These are phyloP conservation scores for Schizophyllum amplum DNA, from an alignment of 1,284 basidiomycete species.

Conservation along the genomic window DNA sequence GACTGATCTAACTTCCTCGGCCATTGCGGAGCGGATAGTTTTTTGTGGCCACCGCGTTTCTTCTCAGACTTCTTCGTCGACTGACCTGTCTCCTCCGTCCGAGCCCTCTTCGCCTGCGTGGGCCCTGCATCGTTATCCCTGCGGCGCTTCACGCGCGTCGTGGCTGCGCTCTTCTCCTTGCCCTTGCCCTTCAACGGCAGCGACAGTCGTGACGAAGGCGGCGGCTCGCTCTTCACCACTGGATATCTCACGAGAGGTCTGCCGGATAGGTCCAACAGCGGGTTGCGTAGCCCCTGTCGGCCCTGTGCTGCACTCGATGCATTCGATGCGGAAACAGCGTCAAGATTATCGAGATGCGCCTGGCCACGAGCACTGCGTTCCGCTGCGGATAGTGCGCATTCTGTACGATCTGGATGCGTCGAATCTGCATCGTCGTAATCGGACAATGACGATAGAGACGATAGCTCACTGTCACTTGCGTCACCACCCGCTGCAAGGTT, in stretches of 20 bases:
- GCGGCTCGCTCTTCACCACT: too few species aligned
- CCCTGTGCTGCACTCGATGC: too few species aligned
- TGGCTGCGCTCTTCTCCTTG: neutral
- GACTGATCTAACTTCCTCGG: neutral
- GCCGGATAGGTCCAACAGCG: too few species aligned
- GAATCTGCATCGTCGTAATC: neutral
- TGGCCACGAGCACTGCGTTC: too few species aligned
- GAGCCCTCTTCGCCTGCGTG: neutral
- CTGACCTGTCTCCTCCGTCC: neutral
- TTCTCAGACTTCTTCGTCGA: neutral
- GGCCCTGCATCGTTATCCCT: neutral
- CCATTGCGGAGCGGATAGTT: neutral
- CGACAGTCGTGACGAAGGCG: neutral
- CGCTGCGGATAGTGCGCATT: neutral
- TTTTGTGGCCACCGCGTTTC: neutral
- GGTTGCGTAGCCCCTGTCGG: too few species aligned
- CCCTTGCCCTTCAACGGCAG: neutral
- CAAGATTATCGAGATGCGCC: too few species aligned
- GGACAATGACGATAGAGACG: neutral
- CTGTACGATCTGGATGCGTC: too few species aligned
- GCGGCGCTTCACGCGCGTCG: neutral
- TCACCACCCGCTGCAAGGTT: neutral
- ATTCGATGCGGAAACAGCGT: too few species aligned
- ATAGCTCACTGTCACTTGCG: neutral
- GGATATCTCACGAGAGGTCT: too few species aligned